These are phyloP conservation scores for Byssochlamys sp. DNA, from an alignment of 2,329 filamentous ascomycete genomes.

Conservation along the genomic window DNA sequence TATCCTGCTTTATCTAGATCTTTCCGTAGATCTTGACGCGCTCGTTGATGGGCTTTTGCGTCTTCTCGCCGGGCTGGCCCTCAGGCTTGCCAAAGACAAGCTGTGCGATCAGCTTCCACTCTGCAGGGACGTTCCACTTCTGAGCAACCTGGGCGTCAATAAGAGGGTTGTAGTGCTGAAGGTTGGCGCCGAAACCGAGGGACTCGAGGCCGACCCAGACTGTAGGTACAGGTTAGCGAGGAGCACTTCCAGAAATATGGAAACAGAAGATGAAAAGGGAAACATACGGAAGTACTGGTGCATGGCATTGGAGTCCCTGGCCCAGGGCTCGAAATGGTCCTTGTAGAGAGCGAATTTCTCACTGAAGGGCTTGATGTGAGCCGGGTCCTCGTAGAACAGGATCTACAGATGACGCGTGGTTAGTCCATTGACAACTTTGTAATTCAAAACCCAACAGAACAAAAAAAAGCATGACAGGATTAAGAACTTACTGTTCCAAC, in stretches of 20 bases:
- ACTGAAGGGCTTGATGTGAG: conserved; percentile 56
- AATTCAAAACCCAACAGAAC: not conserved
- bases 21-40: conserved; percentile 54
- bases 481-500: conserved; percentile 60
- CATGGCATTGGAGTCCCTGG: conserved; percentile 69
- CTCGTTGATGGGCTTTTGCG: conserved; percentile 55
- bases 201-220: conserved; percentile 74
- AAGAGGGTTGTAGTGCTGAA: conserved; percentile 89
- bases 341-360: conserved; percentile 63
- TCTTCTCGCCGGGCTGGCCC: conserved; percentile 53
- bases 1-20: conserved; percentile 5
- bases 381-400: conserved; percentile 43
- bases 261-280: not conserved
- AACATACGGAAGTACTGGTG: conserved; percentile 57
- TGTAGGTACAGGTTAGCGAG: conserved; percentile 7
- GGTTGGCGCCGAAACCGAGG: conserved; percentile 75
- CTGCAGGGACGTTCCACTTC: conserved; percentile 59
- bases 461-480: not conserved
- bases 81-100: conserved; percentile 65
- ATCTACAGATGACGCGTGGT: not conserved
- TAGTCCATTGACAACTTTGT: not conserved
- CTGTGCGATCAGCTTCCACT: conserved; percentile 72
- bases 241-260: not conserved
- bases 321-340: conserved; percentile 70
- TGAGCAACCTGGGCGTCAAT: conserved; percentile 62